Percentiles rank a stretch among this genome's conserved stretches.
phyloP scores from a whole-genome alignment of 2,329 filamentous ascomycete genomes.

The Botrytis deweyae region DNA sequence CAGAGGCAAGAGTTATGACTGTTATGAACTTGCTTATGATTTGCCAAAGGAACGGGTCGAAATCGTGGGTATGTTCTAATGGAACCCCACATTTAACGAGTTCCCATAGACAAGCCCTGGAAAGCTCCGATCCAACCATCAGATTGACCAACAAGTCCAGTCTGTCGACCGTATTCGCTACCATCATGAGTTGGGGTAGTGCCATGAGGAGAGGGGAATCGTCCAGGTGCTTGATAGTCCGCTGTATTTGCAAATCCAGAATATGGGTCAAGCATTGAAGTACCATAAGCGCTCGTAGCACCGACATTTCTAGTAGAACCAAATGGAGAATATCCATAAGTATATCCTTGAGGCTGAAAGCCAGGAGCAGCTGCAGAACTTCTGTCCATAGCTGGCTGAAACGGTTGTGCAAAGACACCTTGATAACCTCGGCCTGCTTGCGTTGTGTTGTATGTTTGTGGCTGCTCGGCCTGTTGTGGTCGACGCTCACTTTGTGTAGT shows the following conservation, averaged over 20 bases:
- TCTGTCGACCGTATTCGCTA: constrained; percentile 46
- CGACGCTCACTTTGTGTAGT: constrained; percentile 43
- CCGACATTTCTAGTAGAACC: constrained; percentile 43
- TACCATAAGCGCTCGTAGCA: constrained; percentile 41
- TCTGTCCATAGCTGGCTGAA: constrained; percentile 46
- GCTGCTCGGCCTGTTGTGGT: constrained; percentile 42
- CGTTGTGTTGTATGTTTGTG: constrained; percentile 29
- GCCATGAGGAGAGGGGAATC: constrained; percentile 47
- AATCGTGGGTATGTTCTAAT: neutral
- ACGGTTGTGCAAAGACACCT: constrained; percentile 46
- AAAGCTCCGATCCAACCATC: constrained; percentile 62
- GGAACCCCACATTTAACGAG: constrained; percentile 30
- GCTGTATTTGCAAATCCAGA: constrained; percentile 43
- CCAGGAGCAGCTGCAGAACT: constrained; percentile 42
- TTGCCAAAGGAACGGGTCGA: neutral
- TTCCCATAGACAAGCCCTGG: constrained; percentile 70
- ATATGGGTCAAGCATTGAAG: constrained; percentile 47
- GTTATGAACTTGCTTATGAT: neutral
- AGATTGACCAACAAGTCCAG: constrained; percentile 40
- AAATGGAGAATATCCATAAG: constrained; percentile 47
- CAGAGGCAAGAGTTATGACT: neutral
- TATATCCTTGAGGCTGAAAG: constrained; percentile 44
- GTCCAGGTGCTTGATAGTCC: constrained; percentile 49
- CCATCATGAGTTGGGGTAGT: constrained; percentile 42
- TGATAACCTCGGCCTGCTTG: constrained; percentile 36